Base-by-base conservation (phyloP, 352 stramenopile species). In the Blastocystis sp. region DNA sequence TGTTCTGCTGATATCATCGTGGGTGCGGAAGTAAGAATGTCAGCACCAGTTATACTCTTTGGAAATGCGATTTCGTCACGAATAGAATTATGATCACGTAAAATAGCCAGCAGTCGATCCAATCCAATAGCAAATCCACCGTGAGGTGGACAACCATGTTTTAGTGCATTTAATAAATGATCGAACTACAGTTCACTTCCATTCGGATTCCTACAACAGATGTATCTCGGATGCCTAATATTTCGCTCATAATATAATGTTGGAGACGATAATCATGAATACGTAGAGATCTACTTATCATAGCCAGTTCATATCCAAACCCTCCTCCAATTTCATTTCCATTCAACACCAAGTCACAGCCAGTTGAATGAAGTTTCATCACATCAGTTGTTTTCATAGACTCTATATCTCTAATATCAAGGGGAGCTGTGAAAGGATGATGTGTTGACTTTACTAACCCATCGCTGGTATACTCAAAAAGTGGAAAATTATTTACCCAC, bases 51-150 rank as follows among this genome's bases (percentile, higher is more conserved):
- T 1, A 93, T 92, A 7, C 94, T 95, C 90, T 97, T 97, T 0
- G 94, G 94, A 89, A 97, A 97, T 42, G 94, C 94, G 62, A 97
- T 96, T 57, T 96, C 94, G 59, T 96, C 94, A 9, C 94, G 93
- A 54, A 97, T 91, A 73, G 51, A 90, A 22, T 91, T 91, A 2
- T 93, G 92, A 37, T 93, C 93, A 58, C 93, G 94, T 56, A 97
- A 62, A n/a, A 97, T 93, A 22, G 93, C 92, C 15, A 95, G 90
- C 19, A 96, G 90, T 11, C 94, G 94, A 79, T 97, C 94, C 30
- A 97, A 89, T 7, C 94, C 94, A 48, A 97, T 84, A 22, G 93
- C 93, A 58, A 96, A 95, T 17, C 93, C 93, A 15, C 93, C 93
- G 76, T 96, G 93, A 6, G 93, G 93, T 4, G 93, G 93, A 11